phyloP scores from a whole-genome alignment of 2,329 filamentous ascomycete genomes.

The Sporothrix pseudoabietina region DNA sequence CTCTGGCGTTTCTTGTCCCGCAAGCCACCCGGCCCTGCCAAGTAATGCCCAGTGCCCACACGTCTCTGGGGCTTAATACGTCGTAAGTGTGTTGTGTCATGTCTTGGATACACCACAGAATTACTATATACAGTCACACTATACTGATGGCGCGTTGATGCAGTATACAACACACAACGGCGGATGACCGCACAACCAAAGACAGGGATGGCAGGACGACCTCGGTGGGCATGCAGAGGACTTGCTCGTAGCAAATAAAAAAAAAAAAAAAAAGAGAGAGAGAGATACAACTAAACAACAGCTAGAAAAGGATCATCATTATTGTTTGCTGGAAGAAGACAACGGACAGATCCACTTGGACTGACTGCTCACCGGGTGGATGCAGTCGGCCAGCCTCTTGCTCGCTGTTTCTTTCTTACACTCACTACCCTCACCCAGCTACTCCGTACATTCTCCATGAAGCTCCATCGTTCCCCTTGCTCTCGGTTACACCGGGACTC shows the following conservation, averaged over 20 bases:
- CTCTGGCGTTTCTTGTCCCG: conserved; percentile 17
- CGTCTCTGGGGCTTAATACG: neutral
- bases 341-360: neutral
- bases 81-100: neutral
- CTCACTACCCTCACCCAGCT: neutral
- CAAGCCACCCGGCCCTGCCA: conserved; percentile 16
- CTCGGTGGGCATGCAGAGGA: neutral
- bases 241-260: neutral
- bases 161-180: neutral
- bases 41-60: neutral
- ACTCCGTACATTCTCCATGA: neutral
- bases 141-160: neutral
- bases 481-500: conserved; percentile 24
- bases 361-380: neutral
- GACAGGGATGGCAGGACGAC: neutral
- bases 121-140: neutral
- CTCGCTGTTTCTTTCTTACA: neutral
- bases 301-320: neutral
- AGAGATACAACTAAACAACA: neutral
- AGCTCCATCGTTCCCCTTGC: neutral
- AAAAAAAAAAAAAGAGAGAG: neutral
- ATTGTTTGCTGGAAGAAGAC: neutral
- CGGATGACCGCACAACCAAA: neutral
- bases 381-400: neutral
- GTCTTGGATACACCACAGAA: neutral